Evolutionary conservation across 2,329 filamentous ascomycete genomes (phyloP).

Genomic region (Stenocarpella maydis): DNA sequence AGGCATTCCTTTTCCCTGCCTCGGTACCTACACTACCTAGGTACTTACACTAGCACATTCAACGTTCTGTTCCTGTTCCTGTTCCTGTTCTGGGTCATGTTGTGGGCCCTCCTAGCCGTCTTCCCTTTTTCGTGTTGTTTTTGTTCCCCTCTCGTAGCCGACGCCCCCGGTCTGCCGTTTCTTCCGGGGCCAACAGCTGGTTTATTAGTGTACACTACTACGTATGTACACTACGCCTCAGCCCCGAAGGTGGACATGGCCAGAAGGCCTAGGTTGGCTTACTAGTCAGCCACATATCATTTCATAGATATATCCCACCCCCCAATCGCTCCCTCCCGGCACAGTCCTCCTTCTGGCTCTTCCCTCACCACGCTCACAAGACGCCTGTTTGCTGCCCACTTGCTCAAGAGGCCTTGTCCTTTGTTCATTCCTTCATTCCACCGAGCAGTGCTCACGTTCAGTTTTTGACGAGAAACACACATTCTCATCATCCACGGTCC

Average conservation of each 20-base stretch:
- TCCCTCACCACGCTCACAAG: constrained; percentile 12
- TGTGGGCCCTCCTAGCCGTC: background rate
- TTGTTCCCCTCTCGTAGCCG: constrained; percentile 12
- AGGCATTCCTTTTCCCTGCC: constrained; percentile 7
- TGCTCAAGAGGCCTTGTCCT: constrained; percentile 13
- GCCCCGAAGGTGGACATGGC: constrained; percentile 20
- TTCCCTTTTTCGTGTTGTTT: constrained; percentile 12
- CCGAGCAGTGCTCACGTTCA: constrained; percentile 35
- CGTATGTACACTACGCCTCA: too few relatives aligned
- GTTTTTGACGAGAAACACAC: constrained; percentile 23
- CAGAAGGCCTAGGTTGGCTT: background rate
- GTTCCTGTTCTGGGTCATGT: constrained; percentile 8
- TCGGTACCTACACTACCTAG: too few relatives aligned
- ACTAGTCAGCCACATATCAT: constrained; percentile 29
- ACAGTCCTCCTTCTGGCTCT: background rate
- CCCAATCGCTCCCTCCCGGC: constrained; percentile 4
- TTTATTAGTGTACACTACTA: too few relatives aligned
- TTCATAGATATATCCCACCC: constrained; percentile 28
- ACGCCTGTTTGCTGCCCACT: constrained; percentile 23
- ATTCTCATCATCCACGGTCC: constrained; percentile 23
- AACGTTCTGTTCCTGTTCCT: background rate
- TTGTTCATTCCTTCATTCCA: constrained; percentile 34
- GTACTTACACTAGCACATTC: constrained; percentile 24
- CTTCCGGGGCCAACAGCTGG: background rate
- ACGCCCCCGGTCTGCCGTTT: background rate